phyloP scores from a whole-genome alignment of 306 rosid species.

The Cicer pinnatifidum region DNA sequence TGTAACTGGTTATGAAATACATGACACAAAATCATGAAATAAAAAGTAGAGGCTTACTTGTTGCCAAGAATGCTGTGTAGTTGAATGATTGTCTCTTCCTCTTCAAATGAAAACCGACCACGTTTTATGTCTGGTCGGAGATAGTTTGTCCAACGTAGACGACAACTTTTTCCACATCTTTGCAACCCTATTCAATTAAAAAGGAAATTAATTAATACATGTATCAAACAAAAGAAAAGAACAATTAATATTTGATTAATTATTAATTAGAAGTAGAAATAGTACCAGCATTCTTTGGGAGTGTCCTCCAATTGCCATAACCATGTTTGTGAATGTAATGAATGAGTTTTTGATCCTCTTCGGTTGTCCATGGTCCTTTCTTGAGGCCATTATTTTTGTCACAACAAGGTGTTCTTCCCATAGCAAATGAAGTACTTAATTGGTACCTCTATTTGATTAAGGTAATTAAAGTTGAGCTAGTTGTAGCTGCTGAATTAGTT shows the following conservation, averaged over 20 bases:
- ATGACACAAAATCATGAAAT: too few relatives aligned
- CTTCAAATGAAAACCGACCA: constrained; percentile 87
- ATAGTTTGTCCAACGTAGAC: constrained; percentile 97
- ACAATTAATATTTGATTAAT: not conserved
- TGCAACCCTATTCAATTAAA: constrained; percentile 62
- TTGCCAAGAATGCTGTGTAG: constrained; percentile 87
- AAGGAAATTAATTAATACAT: not conserved
- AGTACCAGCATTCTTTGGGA: constrained; percentile 94
- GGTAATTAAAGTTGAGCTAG: not conserved
- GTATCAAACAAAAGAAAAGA: not conserved
- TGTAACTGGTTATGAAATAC: too few relatives aligned
- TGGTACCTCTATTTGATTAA: too few relatives aligned
- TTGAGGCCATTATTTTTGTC: constrained; percentile 83
- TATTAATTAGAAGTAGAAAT: not conserved
- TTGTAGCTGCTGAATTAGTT: constrained; percentile 8
- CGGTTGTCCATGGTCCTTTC: constrained; percentile 96
- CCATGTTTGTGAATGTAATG: constrained; percentile 85
- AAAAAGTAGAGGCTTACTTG: constrained; percentile 54
- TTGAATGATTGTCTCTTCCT: constrained; percentile 93
- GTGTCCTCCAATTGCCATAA: constrained; percentile 94
- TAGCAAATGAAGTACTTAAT: not conserved
- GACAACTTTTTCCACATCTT: constrained; percentile 97
- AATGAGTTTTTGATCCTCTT: constrained; percentile 81
- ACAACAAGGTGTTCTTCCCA: constrained; percentile 98
- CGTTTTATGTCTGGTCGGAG: constrained; percentile 92